Evolutionary conservation across 1,284 basidiomycete genomes (phyloP), one percentile per base, ranked within the genome.

Genomic region (Papiliotrema terrestris): DNA sequence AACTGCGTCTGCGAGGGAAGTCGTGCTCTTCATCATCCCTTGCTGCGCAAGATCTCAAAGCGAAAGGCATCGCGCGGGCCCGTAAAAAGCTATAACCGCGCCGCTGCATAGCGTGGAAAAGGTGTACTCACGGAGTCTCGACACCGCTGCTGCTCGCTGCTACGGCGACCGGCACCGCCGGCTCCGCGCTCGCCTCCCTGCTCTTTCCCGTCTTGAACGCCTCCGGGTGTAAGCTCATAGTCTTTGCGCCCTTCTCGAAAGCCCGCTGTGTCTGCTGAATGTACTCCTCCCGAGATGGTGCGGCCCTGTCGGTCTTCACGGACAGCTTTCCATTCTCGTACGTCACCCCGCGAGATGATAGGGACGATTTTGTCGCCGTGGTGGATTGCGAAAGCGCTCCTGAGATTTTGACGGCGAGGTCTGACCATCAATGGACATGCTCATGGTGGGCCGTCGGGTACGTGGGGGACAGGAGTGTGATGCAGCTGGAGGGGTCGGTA

Each of bases 161-260:
- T 5, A 29, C 46, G 17, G 23, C 15, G 32, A 36, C 46, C 14
- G 23, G 23, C 32, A 41, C 48, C 3, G 48, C 35, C 17, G 48
- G 48, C 23, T 42, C 55, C 14, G 36, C 46, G 35, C 52, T 51
- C 13, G 45, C 25, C 14, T 50, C 51, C 49, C 52, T 46, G 45
- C 49, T 57, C 9, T 52, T 37, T 11, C 56, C 57, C 22, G 45
- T 58, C 37, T 52, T 60, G 52, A 70, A 70, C 9, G 68, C 68
- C 39, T 66, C 60, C 17, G 56, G 58, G 49, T 71, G 66, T 8
- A 55, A 52, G 25, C 58, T 60, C 51, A 71, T 60, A 17, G 46
- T 63, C 48, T 65, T 66, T 2, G 61, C 69, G 8, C 69, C 67
- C 29, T 63, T 50, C 49, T 69, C 65, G 50, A 71, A 69, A 0